Evolutionary conservation across 768 basidiomycete genomes (phyloP).

Genomic region (Clavaria fumosa): DNA sequence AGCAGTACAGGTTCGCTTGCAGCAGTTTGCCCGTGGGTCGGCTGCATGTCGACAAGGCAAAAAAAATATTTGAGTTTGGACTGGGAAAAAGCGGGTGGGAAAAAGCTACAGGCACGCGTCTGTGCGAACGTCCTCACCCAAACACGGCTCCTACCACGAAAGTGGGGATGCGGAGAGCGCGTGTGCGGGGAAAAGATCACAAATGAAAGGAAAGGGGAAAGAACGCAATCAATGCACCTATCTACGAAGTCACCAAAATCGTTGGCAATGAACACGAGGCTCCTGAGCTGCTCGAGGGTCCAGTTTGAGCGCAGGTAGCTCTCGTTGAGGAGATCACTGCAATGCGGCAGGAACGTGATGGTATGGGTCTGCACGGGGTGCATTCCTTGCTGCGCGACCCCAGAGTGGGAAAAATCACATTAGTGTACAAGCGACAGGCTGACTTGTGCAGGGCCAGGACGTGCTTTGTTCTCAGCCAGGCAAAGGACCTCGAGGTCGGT

Average conservation of each 20-base stretch:
- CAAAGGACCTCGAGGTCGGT: slow-evolving; percentile 25
- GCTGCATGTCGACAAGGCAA: too few species aligned
- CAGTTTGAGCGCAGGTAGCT: slow-evolving; percentile 47
- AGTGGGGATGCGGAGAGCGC: too few species aligned
- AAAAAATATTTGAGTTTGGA: too few species aligned
- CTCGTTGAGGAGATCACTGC: slow-evolving; percentile 59
- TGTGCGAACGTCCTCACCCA: too few species aligned
- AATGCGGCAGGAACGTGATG: slow-evolving; percentile 68
- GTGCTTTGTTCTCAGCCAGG: slow-evolving; percentile 32
- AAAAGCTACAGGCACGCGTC: too few species aligned
- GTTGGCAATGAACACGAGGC: slow-evolving; percentile 49
- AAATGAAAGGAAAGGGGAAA: too few species aligned
- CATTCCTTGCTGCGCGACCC: slow-evolving; percentile 17
- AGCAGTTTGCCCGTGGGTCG: too few species aligned
- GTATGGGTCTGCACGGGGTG: slow-evolving; percentile 30
- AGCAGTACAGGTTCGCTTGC: too few species aligned
- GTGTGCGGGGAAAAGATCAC: too few species aligned
- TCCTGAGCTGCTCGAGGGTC: slow-evolving; percentile 28
- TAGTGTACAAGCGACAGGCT: not conserved
- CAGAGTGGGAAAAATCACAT: slow-evolving; percentile 5
- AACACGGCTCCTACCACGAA: too few species aligned
- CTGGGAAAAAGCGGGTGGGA: too few species aligned
- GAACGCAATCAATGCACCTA: slow-evolving; percentile 26
- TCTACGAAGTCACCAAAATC: slow-evolving; percentile 49
- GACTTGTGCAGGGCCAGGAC: slow-evolving; percentile 14